A percentile compares a stretch with the other conserved stretches of the same genome.
Conservation (phyloP, 1,284 basidiomycete genomes). For the Papiliotrema flavescens region DNA sequence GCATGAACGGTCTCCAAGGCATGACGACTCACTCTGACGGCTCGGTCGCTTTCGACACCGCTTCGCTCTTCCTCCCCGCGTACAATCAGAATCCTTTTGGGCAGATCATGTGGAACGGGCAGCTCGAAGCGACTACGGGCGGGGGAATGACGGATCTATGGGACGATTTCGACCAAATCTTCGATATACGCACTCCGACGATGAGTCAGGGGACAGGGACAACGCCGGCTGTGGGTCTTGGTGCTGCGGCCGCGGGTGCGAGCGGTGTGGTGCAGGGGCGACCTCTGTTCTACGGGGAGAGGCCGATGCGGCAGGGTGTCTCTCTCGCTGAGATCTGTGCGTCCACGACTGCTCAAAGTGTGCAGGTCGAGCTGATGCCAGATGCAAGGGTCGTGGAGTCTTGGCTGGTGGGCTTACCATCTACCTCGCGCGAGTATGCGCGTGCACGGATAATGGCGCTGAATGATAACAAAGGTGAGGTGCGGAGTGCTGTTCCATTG, state of each 20-base stretch:
- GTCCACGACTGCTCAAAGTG: background rate
- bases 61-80: background rate
- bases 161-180: slow-evolving; percentile 11
- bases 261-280: slow-evolving; percentile 8
- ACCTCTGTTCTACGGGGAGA: slow-evolving; percentile 15
- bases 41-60: slow-evolving; percentile 9
- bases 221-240: too few species aligned
- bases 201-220: too few species aligned
- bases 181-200: background rate
- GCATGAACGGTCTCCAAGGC: background rate
- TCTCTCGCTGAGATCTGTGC: slow-evolving; percentile 28
- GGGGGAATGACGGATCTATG: slow-evolving; percentile 8
- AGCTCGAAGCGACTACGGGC: background rate
- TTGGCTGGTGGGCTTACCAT: slow-evolving; percentile 30
- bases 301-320: slow-evolving; percentile 26
- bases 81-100: too few species aligned
- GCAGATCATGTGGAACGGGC: slow-evolving; percentile 4
- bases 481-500: too few species aligned
- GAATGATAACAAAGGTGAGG: slow-evolving; percentile 23
- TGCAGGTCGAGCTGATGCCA: background rate
- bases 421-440: slow-evolving; percentile 21
- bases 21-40: slow-evolving; percentile 15
- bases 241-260: background rate
- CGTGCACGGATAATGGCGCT: slow-evolving; percentile 23
- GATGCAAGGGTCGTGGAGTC: slow-evolving; percentile 30